These are phyloP conservation scores for Quillaja saponaria DNA, from an alignment of 306 rosid genomes.

Conservation along the genomic window DNA sequence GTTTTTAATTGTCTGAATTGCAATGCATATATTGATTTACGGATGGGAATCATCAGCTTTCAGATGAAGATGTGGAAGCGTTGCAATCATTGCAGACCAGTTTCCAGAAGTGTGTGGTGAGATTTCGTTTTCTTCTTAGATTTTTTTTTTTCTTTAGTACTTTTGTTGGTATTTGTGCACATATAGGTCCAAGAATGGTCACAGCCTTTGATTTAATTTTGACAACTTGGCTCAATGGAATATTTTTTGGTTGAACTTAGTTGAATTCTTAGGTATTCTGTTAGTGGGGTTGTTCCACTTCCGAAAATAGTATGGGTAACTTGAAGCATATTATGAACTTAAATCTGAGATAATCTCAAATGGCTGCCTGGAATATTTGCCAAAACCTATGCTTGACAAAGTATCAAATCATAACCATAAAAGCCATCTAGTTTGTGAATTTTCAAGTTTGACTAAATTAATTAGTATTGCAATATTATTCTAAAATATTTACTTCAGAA, in stretches of 20 bases:
- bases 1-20: conserved; percentile 4
- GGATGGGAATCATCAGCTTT: conserved; percentile 53
- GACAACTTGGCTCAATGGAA: too few species aligned
- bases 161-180: not conserved
- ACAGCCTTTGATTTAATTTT: too few species aligned
- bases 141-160: too few species aligned
- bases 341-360: not conserved
- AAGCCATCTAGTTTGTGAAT: too few species aligned
- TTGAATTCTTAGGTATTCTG: not conserved
- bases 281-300: not conserved
- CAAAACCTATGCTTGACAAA: too few species aligned
- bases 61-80: conserved; percentile 66
- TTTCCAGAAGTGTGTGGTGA: conserved; percentile 92
- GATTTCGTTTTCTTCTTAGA: too few species aligned
- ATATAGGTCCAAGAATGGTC: too few species aligned
- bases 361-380: not conserved
- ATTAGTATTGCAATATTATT: too few species aligned
- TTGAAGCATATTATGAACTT: not conserved
- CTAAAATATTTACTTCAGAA: too few species aligned
- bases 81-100: conserved; percentile 60
- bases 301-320: not conserved
- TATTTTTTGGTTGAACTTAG: too few species aligned
- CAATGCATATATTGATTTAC: conserved; percentile 12
- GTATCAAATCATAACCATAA: too few species aligned
- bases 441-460: too few species aligned